Evolutionary conservation across 2,329 filamentous ascomycete species (phyloP).

Genomic region (Diplocarpon mali): DNA sequence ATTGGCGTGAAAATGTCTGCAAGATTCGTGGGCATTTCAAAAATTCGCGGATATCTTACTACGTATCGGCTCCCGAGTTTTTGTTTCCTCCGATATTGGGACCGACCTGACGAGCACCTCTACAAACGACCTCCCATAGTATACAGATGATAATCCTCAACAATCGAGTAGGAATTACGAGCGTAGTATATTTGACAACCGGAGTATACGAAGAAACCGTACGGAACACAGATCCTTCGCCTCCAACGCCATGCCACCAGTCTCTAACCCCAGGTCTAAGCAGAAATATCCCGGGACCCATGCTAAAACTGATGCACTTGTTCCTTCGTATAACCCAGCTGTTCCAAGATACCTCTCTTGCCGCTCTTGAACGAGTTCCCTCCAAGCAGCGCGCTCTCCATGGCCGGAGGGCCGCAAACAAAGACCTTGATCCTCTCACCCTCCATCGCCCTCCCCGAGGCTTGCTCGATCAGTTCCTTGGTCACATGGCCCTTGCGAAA

Average conservation of each 20-base stretch:
- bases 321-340: conserved; percentile 46
- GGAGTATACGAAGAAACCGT: too few species aligned
- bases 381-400: conserved; percentile 46
- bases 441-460: conserved; percentile 29
- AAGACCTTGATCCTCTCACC: conserved; percentile 47
- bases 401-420: conserved; percentile 56
- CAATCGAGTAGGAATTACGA: too few species aligned
- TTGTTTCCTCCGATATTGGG: too few species aligned
- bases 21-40: too few species aligned
- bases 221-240: too few species aligned
- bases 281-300: not conserved
- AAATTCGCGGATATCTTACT: too few species aligned
- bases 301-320: conserved; percentile 47
- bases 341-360: conserved; percentile 38
- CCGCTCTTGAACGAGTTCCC: conserved; percentile 20
- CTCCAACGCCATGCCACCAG: not conserved
- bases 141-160: too few species aligned
- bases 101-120: too few species aligned
- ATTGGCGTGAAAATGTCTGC: too few species aligned
- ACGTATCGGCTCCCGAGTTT: too few species aligned
- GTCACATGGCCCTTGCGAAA: conserved; percentile 47
- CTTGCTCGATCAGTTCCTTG: conserved; percentile 41
- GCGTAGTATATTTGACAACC: too few species aligned
- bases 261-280: not conserved
- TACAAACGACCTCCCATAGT: too few species aligned